Conservation (phyloP, 176 grass and related monocot species). For the Hyparrhenia diplandra region DNA sequence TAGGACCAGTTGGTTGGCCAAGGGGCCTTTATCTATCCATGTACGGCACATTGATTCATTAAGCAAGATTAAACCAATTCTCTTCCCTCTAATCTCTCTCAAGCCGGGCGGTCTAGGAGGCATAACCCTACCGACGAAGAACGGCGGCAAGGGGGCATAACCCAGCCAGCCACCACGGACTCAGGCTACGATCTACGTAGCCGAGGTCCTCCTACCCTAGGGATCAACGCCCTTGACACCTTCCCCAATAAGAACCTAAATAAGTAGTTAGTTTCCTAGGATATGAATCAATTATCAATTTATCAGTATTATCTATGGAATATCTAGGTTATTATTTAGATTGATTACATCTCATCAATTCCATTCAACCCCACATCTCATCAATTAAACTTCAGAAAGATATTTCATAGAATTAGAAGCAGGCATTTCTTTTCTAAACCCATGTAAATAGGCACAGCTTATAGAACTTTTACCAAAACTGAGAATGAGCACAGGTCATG, state of each 20-base stretch:
- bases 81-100: no score
- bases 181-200: no score
- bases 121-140: no score
- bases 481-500: background rate
- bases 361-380: background rate
- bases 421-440: background rate
- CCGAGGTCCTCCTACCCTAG: no score
- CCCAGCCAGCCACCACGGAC: no score
- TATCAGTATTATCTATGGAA: background rate
- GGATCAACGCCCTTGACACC: no score
- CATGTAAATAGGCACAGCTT: background rate
- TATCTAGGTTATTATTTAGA: background rate
- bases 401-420: constrained; percentile 1
- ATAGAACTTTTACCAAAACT: background rate
- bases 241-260: background rate
- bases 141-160: no score
- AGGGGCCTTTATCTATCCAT: no score
- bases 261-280: background rate
- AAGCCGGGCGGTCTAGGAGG: no score
- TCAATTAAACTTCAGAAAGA: background rate
- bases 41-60: no score
- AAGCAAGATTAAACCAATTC: no score
- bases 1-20: no score
- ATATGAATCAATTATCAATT: background rate
- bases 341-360: background rate